Evolutionary conservation across 2,329 filamentous ascomycete species (phyloP).

Genomic region (Xylariaceae sp.): DNA sequence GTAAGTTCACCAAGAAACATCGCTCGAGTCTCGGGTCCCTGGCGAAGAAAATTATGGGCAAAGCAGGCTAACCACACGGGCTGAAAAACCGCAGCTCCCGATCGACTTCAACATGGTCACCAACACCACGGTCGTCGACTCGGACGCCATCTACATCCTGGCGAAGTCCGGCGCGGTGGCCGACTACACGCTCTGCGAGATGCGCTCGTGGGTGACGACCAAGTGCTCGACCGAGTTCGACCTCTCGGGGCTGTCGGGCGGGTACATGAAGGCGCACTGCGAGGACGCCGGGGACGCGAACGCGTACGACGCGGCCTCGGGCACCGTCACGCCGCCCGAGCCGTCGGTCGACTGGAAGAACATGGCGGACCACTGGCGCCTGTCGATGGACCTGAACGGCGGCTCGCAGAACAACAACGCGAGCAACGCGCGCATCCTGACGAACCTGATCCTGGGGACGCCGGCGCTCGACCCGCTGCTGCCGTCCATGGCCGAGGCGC

Average conservation of each 20-base stretch:
- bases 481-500: slow-evolving; percentile 72
- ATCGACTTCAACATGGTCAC: slow-evolving; percentile 66
- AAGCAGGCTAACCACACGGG: no score
- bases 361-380: slow-evolving; percentile 56
- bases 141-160: slow-evolving; percentile 68
- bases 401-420: slow-evolving; percentile 59
- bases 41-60: no score
- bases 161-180: slow-evolving; percentile 47
- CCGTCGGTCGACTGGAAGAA: slow-evolving; percentile 57
- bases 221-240: slow-evolving; percentile 67
- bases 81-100: slow-evolving; percentile 49
- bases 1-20: slow-evolving; percentile 44
- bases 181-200: slow-evolving; percentile 68
- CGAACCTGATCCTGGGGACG: slow-evolving; percentile 52
- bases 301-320: slow-evolving; percentile 53
- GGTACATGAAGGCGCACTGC: slow-evolving; percentile 63
- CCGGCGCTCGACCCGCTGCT: slow-evolving; percentile 50
- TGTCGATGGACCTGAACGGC: slow-evolving; percentile 57
- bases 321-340: slow-evolving; percentile 29
- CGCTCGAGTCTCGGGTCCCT: no score
- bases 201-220: slow-evolving; percentile 65
- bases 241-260: slow-evolving; percentile 59
- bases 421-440: slow-evolving; percentile 60
- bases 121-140: slow-evolving; percentile 50
- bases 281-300: slow-evolving; percentile 56